A percentile compares a stretch with the other conserved stretches of the same genome.
phyloP scores from a whole-genome alignment of 2,329 filamentous ascomycete genomes.

The Stemphylium beticola region DNA sequence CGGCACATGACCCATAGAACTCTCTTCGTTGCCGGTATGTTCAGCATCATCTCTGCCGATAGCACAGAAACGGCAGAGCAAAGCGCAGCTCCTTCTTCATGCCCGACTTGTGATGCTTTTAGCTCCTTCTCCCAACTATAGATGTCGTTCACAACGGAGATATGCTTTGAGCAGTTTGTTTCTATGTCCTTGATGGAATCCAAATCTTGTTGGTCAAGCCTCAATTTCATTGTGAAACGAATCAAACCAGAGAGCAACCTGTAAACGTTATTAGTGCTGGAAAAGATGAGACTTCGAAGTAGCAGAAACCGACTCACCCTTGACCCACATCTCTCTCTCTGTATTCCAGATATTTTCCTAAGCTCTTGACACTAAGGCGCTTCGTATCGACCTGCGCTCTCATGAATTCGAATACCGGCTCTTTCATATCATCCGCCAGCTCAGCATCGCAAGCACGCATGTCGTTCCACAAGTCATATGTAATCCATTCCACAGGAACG shows the following conservation, averaged over 20 bases:
- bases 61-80: conserved; percentile 44
- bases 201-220: conserved; percentile 29
- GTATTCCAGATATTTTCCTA: conserved; percentile 49
- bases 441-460: conserved; percentile 47
- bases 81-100: conserved; percentile 37
- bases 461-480: conserved; percentile 50
- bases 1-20: conserved; percentile 40
- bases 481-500: conserved; percentile 48
- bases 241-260: not conserved
- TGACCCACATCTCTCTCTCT: conserved; percentile 51
- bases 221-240: not conserved
- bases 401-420: conserved; percentile 52
- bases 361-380: conserved; percentile 20
- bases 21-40: conserved; percentile 30
- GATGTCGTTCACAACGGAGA: conserved; percentile 54
- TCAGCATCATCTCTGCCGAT: conserved; percentile 31
- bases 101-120: conserved; percentile 11
- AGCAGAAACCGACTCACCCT: conserved; percentile 39
- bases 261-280: not conserved
- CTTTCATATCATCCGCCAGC: conserved; percentile 49
- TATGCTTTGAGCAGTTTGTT: conserved; percentile 46
- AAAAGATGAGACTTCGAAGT: too few relatives aligned
- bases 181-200: conserved; percentile 34
- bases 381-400: conserved; percentile 47
- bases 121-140: conserved; percentile 52